phyloP scores from a whole-genome alignment of 257 asterid species.

The Asclepias syriaca region DNA sequence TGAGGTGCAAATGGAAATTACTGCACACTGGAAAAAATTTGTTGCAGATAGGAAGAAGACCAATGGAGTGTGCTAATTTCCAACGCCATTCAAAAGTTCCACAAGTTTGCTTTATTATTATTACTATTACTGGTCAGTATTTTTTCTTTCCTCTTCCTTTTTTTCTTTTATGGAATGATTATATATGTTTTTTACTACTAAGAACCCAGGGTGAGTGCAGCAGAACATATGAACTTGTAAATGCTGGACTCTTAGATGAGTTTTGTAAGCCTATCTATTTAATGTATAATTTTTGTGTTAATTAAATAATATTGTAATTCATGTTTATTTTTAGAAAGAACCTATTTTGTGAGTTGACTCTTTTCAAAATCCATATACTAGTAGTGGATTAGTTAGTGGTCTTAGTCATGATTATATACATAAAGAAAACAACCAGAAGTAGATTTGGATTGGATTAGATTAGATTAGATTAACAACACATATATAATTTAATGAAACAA shows the following conservation, averaged over 20 bases:
- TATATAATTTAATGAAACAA: too few species aligned
- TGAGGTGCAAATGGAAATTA: constrained; percentile 64
- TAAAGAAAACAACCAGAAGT: too few species aligned
- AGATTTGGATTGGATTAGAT: too few species aligned
- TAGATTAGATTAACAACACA: too few species aligned
- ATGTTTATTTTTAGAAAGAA: too few species aligned
- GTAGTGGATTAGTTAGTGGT: too few species aligned
- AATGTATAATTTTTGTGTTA: not conserved
- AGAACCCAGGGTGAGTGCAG: not conserved
- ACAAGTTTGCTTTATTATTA: not conserved
- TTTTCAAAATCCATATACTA: too few species aligned
- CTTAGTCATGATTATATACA: too few species aligned
- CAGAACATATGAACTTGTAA: not conserved
- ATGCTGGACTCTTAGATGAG: not conserved
- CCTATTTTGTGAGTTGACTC: too few species aligned
- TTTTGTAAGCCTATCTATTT: not conserved
- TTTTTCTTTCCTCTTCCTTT: too few species aligned
- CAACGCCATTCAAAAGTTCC: too few species aligned
- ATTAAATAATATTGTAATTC: too few species aligned
- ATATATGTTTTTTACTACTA: not conserved
- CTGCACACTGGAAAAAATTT: constrained; percentile 68
- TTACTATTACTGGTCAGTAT: not conserved
- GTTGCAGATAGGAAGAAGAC: constrained; percentile 73
- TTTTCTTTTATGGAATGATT: not conserved
- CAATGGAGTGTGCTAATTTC: constrained; percentile 60